phyloP scores from a whole-genome alignment of 805 yeast genomes.

The Metahyphopichia silvanorum region DNA sequence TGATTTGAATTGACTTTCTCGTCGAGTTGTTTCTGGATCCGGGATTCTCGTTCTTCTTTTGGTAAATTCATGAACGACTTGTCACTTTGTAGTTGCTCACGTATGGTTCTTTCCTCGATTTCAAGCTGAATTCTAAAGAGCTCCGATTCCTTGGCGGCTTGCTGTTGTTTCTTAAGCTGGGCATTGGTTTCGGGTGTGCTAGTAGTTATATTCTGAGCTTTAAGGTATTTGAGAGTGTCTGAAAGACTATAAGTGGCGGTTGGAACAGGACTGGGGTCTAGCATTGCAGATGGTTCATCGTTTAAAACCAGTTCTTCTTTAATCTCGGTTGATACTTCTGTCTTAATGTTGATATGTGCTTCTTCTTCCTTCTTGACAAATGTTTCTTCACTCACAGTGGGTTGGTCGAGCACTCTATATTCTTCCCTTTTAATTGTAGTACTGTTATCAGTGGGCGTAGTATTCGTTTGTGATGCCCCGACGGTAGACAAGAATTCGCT shows the following conservation, averaged over 20 bases:
- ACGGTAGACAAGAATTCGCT: slow-evolving; percentile 39
- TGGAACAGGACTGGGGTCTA: background rate
- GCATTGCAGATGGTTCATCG: no score
- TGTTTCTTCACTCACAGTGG: background rate
- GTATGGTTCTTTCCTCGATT: slow-evolving; percentile 31
- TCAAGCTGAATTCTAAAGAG: slow-evolving; percentile 22
- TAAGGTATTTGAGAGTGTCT: slow-evolving; percentile 25
- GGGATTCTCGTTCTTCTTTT: slow-evolving; percentile 23
- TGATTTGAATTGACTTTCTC: slow-evolving; percentile 5
- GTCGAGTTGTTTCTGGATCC: slow-evolving; percentile 27
- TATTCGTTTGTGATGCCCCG: no score
- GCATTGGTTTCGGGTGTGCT: slow-evolving; percentile 7
- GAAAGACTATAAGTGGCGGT: slow-evolving; percentile 8
- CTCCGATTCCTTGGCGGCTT: slow-evolving; percentile 26
- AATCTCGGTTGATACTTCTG: background rate
- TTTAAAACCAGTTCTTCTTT: background rate
- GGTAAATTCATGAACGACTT: slow-evolving; percentile 20
- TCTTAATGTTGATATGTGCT: background rate
- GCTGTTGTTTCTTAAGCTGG: slow-evolving; percentile 14
- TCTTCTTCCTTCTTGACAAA: background rate
- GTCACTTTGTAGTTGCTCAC: slow-evolving; percentile 26
- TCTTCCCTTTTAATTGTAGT: background rate
- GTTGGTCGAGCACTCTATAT: background rate
- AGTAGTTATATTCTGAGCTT: slow-evolving; percentile 16
- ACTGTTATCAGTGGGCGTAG: no score